These are phyloP conservation scores for Penicillium steckii DNA, from an alignment of 495 filamentous ascomycete genomes.

Conservation along the genomic window DNA sequence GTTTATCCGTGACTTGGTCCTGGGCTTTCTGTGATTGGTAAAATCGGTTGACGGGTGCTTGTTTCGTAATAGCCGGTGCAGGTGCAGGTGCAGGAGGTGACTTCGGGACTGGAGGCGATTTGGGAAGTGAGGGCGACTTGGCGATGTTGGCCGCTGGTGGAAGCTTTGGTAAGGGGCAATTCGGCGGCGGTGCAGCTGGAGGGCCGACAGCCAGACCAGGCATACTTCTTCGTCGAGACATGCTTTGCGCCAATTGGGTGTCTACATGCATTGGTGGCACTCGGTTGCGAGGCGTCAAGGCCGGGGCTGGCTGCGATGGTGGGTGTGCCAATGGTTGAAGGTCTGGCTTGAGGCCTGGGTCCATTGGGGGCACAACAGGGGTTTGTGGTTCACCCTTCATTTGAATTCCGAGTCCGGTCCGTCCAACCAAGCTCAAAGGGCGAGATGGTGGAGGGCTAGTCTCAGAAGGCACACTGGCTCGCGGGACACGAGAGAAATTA, in stretches of 20 bases:
- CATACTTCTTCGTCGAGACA: slow-evolving; percentile 52
- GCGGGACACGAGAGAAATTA: slow-evolving; percentile 27
- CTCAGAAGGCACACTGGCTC: slow-evolving; percentile 8
- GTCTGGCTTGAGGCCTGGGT: slow-evolving; percentile 2
- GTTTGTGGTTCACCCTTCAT: slow-evolving; percentile 2
- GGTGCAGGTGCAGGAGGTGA: not conserved
- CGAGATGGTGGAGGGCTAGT: slow-evolving; percentile 16
- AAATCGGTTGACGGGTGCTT: slow-evolving; percentile 13
- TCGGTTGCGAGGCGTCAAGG: slow-evolving; percentile 3
- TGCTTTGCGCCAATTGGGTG: slow-evolving; percentile 8
- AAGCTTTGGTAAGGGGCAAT: slow-evolving; percentile 61
- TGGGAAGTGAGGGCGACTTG: no score
- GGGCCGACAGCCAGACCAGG: slow-evolving; percentile 57
- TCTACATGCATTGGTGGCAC: slow-evolving; percentile 2
- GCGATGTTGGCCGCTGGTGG: slow-evolving; percentile 37
- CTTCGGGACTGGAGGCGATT: slow-evolving; percentile 3
- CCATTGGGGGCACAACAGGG: not conserved
- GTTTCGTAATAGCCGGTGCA: not conserved
- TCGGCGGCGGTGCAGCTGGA: slow-evolving; percentile 62
- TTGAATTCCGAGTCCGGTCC: slow-evolving; percentile 14
- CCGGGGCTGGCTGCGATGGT: not conserved
- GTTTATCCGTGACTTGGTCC: slow-evolving; percentile 15
- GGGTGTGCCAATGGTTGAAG: not conserved
- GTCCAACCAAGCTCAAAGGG: slow-evolving; percentile 20
- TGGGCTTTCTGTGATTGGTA: slow-evolving; percentile 19